These are phyloP conservation scores for Vararia minispora DNA, from an alignment of 768 basidiomycete species.

Conservation along the genomic window DNA sequence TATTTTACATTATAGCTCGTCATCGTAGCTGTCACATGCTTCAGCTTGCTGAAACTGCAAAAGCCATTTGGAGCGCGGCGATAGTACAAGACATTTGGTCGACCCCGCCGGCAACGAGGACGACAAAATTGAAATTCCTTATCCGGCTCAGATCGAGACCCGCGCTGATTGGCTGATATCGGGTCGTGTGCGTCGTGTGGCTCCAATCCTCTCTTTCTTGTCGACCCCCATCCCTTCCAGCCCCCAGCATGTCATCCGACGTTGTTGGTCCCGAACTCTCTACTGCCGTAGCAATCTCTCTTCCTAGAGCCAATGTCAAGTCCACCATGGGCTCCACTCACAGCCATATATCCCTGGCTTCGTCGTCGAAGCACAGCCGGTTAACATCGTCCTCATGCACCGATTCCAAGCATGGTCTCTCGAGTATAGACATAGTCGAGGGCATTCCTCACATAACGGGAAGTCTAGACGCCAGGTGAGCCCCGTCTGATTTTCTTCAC, in stretches of 20 bases:
- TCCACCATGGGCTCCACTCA: constrained; percentile 4
- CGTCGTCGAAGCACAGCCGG: background rate
- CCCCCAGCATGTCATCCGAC: constrained; percentile 10
- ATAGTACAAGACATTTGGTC: too few relatives aligned
- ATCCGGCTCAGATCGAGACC: too few relatives aligned
- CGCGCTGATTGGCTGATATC: too few relatives aligned
- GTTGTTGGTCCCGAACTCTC: constrained; percentile 9
- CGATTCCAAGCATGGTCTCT: constrained; percentile 24
- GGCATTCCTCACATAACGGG: constrained; percentile 47
- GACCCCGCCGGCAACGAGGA: too few relatives aligned
- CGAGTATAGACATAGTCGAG: constrained; percentile 39
- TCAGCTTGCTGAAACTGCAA: too few relatives aligned
- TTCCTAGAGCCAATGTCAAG: constrained; percentile 2
- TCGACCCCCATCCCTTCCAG: background rate
- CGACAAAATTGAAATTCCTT: too few relatives aligned
- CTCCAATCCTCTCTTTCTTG: background rate
- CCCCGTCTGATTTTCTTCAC: constrained; percentile 16
- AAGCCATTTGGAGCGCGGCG: too few relatives aligned
- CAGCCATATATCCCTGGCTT: too few relatives aligned
- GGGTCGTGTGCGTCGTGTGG: too few relatives aligned
- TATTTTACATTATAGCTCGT: too few relatives aligned
- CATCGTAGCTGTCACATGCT: too few relatives aligned
- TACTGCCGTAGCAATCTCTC: constrained; percentile 2
- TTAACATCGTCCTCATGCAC: constrained; percentile 19
- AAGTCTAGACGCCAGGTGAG: constrained; percentile 64